Evolutionary conservation across 1,139 yeast genomes (phyloP), one percentile per base, ranked within the genome.

Genomic region (Yarrowia galli): DNA sequence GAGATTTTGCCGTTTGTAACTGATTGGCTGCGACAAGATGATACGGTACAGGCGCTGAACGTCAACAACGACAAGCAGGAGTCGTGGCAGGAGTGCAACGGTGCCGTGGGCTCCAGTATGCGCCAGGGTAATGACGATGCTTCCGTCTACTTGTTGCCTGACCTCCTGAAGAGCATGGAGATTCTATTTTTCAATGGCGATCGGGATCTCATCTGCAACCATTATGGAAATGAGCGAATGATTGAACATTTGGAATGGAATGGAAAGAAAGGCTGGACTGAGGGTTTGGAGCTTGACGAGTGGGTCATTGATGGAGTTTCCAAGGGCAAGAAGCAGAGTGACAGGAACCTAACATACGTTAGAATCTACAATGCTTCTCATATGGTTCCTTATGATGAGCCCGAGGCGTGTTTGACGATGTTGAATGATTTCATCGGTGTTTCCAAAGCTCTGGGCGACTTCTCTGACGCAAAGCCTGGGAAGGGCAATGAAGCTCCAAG

Each of bases 381-480:
- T 75, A 95, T 95, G 99, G 97, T 93, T 25, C 97, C 99, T 1
- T 89, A 86, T 73, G 98, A 95, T 75, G 79, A 85, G 67, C 91
- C 97, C 0, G 86, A 83, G 60, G 82, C 85, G 40, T 84, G 93
- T 10, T 82, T 92, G 72, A 92, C 93, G 38, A 80, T 95, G 75
- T 68, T 80, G 51, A 74, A 79, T 68, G 73, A 75, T 20, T 79
- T 81, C 70, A 69, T 75, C 23, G 78, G 76, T 8, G 69, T 76
- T 15, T 65, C 70, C 18, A 68, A 69, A 18, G 66, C 49, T 22
- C 25, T 74, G 74, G 75, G 69, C 67, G 23, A 68, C 67, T 25
- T 67, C 49, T 10, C 56, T 6, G 67, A 35, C 9, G 25, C 25
- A n/a, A 35, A 20, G 3, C 42, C 68, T 8, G 51, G 65, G 3